Evolutionary conservation across 164 flowering plant genomes (phyloP).

Genomic region (Buxus sempervirens): DNA sequence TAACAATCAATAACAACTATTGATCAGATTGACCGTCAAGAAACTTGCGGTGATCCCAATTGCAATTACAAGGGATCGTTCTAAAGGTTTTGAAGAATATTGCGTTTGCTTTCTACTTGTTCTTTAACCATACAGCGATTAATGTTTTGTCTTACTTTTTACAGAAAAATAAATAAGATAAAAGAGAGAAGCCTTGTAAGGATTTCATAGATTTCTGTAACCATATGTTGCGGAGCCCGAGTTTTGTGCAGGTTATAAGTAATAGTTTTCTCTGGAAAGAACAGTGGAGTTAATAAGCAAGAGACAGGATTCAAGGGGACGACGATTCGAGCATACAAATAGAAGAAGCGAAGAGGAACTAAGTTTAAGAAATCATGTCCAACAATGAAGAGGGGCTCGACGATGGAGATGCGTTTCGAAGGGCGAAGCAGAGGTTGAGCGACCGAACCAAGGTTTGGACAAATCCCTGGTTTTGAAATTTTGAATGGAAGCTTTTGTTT

Average conservation of each 20-base stretch:
- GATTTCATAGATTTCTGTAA: not conserved
- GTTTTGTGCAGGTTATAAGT: not conserved
- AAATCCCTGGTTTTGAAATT: not conserved
- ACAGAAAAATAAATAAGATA: too few relatives aligned
- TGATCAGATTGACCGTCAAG: too few relatives aligned
- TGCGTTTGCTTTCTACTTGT: too few relatives aligned
- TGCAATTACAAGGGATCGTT: too few relatives aligned
- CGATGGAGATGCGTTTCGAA: conserved; percentile 39
- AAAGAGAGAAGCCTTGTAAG: too few relatives aligned
- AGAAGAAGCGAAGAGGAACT: not conserved
- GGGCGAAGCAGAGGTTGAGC: conserved; percentile 40
- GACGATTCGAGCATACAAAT: too few relatives aligned
- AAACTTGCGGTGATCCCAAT: too few relatives aligned
- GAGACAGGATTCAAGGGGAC: not conserved
- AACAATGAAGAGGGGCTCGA: conserved; percentile 40
- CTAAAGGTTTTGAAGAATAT: too few relatives aligned
- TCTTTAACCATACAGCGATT: too few relatives aligned
- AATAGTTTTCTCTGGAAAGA: not conserved
- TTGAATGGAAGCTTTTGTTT: not conserved
- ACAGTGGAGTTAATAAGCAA: not conserved
- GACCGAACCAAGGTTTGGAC: conserved; percentile 60
- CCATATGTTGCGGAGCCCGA: not conserved
- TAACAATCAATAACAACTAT: too few relatives aligned
- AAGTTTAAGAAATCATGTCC: conserved; percentile 31
- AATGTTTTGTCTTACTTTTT: too few relatives aligned